These are phyloP conservation scores for Phytophthora litchii DNA, from an alignment of 352 stramenopile species.

Conservation along the genomic window DNA sequence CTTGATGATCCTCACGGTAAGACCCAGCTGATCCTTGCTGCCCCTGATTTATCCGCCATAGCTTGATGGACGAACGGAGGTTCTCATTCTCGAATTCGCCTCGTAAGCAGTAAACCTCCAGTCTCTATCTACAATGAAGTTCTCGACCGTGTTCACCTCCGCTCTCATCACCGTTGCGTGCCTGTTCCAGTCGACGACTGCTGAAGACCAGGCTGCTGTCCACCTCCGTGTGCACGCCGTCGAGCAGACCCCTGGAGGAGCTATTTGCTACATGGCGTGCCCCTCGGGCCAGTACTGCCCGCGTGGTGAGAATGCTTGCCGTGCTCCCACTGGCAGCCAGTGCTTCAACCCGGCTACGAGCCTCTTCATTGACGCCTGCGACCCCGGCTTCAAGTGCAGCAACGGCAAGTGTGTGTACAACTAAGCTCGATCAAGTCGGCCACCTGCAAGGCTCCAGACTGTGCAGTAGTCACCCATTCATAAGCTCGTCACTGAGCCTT, in stretches of 20 bases:
- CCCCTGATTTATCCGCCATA: constrained; percentile 10
- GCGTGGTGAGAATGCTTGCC: constrained; percentile 20
- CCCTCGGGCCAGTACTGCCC: constrained; percentile 33
- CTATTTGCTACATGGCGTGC: constrained; percentile 34
- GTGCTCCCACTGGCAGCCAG: constrained; percentile 4
- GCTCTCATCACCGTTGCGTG: constrained; percentile 23
- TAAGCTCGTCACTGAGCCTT: constrained; percentile 3
- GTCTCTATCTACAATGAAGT: constrained; percentile 31
- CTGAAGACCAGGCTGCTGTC: constrained; percentile 25
- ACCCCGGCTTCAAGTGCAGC: constrained; percentile 35
- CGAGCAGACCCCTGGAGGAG: constrained; percentile 1
- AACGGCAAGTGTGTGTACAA: constrained; percentile 41
- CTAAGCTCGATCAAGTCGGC: constrained; percentile 16
- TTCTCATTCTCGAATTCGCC: constrained; percentile 12
- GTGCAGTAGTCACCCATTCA: constrained; percentile 5
- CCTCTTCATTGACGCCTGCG: constrained; percentile 25
- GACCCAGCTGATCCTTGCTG: not conserved
- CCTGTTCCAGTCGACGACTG: constrained; percentile 19
- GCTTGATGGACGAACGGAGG: not conserved
- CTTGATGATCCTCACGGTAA: too few relatives aligned
- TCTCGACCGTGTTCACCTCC: constrained; percentile 32
- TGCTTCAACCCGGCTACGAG: constrained; percentile 43
- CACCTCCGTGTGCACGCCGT: constrained; percentile 35
- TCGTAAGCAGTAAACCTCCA: constrained; percentile 1
- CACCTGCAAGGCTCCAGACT: too few relatives aligned